Conservation (phyloP, 2,329 filamentous ascomycete species). For the Claviceps sp. region DNA sequence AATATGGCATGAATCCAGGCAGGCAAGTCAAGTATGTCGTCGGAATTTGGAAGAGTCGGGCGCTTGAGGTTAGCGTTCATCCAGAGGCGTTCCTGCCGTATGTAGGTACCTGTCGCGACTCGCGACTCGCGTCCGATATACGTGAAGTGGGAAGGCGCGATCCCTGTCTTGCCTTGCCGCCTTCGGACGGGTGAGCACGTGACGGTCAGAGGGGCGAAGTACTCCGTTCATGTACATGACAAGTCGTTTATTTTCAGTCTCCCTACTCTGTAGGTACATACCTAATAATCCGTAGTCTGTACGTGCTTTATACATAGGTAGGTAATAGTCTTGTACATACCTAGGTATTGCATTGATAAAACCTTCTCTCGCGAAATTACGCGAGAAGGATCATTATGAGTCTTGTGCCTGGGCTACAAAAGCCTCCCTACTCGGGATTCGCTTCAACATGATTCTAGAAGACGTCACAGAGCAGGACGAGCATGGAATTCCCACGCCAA, state of each 20-base stretch:
- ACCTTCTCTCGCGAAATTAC: no score
- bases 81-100: not conserved
- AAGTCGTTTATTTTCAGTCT: not conserved
- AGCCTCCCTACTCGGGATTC: not conserved
- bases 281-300: no score
- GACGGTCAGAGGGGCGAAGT: not conserved
- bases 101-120: not conserved
- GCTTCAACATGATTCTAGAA: not conserved
- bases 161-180: not conserved
- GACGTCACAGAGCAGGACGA: not conserved
- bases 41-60: not conserved
- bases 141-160: slow-evolving; percentile 1
- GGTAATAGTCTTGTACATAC: no score
- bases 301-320: no score
- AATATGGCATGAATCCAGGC: not conserved
- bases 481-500: not conserved
- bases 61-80: not conserved
- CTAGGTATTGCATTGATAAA: no score
- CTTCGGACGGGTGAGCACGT: slow-evolving; percentile 8
- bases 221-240: no score
- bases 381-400: no score
- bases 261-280: no score
- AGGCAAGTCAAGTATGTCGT: not conserved
- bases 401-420: no score
- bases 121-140: not conserved